Base-by-base conservation (phyloP, 371 early-diverging fungal species). In the Mucor mucedo region DNA sequence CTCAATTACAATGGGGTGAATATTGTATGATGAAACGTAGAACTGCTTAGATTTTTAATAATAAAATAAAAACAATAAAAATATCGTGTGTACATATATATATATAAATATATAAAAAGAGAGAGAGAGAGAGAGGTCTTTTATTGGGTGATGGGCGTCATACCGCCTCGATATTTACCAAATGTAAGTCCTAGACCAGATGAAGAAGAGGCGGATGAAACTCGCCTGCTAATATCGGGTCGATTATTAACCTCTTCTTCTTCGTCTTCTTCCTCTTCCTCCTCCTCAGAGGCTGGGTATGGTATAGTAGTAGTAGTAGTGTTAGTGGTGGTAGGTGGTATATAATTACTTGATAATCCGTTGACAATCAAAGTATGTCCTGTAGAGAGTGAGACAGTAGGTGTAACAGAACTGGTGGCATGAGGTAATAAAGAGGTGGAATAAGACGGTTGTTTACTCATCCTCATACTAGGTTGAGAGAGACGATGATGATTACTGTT, bases 1-100 rank as follows among this genome's bases (percentile, higher is more conserved):
- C 72, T 10, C 77, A 80, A 13, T 57, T 76, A 28, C 73, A 55
- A 32, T 91, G 89, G 89, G 85, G 84, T 27, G 81, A 86, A 28
- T 91, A 89, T 68, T 91, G 91, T 70, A 53, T 89, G 40, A 73
- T 89, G 60, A 80, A 79, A 53, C 66, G 71, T 44, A 73, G 64
- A 69, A 9, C 39, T 40, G 52, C 6, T 41, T n/a, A 4, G 27
- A 62, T 21, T 21, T 21, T 21, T 21, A 48, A 62, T 16, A 55
- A 38, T 42, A 10, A 35, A 38, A n/a, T 33, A 39, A 32, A 9
- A 54, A 16, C 6, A 28, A 32, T 33, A 16, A 53, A 52, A 38
- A 39, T 11, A 7, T 27, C 21, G 44, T 58, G 27, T 45, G 14
- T 44, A 47, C 32, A 29, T 45, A 57, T 30, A 30, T 33, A 30